These are phyloP conservation scores for Leavenworthia alabamica DNA, from an alignment of 345 rosid genomes.

Conservation along the genomic window DNA sequence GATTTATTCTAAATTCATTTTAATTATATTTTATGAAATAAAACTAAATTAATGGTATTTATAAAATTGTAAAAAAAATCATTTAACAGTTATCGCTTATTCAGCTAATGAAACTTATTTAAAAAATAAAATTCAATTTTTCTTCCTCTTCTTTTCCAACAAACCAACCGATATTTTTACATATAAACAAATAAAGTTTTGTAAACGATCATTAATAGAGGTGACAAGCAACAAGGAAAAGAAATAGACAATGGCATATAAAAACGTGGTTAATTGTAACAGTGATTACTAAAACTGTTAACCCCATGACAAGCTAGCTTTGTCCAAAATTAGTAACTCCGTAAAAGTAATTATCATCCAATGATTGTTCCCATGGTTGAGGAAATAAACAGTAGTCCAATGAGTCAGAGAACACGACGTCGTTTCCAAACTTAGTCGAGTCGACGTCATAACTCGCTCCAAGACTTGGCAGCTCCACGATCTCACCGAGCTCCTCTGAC, in stretches of 20 bases:
- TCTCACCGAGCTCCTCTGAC: constrained; percentile 66
- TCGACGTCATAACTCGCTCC: constrained; percentile 37
- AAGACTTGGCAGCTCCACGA: constrained; percentile 70
- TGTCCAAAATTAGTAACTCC: constrained; percentile 13
- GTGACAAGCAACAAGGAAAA: no score
- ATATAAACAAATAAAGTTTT: constrained; percentile 9
- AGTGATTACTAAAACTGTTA: constrained; percentile 6
- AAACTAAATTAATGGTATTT: no score
- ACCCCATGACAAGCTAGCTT: constrained; percentile 23
- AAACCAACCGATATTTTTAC: constrained; percentile 9
- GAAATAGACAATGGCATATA: background rate
- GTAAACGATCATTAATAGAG: no score
- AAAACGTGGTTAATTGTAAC: background rate
- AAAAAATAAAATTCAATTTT: background rate
- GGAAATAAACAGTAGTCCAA: constrained; percentile 39
- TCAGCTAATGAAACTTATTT: no score
- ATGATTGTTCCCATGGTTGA: constrained; percentile 40
- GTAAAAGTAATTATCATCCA: constrained; percentile 33
- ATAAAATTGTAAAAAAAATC: background rate
- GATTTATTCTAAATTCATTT: no score
- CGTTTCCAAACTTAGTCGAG: constrained; percentile 30
- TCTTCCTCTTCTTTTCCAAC: no score
- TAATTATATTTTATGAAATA: no score
- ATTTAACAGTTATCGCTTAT: no score
- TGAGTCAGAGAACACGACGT: constrained; percentile 47